Base-by-base conservation (phyloP, 2,329 filamentous ascomycete genomes). In the Xylogone sp. region DNA sequence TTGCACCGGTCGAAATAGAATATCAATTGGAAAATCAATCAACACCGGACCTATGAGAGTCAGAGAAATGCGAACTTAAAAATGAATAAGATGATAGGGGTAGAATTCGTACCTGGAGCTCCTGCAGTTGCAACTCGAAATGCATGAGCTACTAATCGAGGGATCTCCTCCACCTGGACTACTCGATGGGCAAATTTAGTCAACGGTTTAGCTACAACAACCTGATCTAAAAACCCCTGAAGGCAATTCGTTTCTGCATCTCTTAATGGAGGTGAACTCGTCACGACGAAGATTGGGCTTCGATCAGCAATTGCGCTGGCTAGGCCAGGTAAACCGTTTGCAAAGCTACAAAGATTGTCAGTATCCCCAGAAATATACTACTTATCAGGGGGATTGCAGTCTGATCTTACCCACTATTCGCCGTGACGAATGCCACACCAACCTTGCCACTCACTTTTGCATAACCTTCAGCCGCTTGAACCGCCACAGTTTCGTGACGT, bases 331-430 rank as follows among this genome's bases (percentile, higher is more conserved):
- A 75, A 59, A 8, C 70, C 70, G 51, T 76, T 76, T 44, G 66
- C 70, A 58, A 74, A 75, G 1, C 73, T 75, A 49, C 9, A 13
- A 13, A 43, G 12, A 24, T 31, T 10, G 44, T 10, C 7, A n/a
- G 18, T 7, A 21, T 1, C n/a, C n/a, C n/a, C n/a, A n/a, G n/a
- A n/a, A n/a, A n/a, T n/a, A n/a, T n/a, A n/a, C n/a, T n/a, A n/a
- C n/a, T n/a, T n/a, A n/a, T n/a, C n/a, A n/a, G n/a, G n/a, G n/a
- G n/a, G n/a, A n/a, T n/a, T n/a, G n/a, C n/a, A n/a, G n/a, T n/a
- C n/a, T n/a, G n/a, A n/a, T n/a, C n/a, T n/a, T 53, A 74, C 72
- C 73, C 72, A 54, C 72, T 75, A 47, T 76, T 76, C 0, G 73
- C 72, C 10, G 74, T 76, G 2, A 76, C 68, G 50, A 77, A 76